Conservation (phyloP, 2,329 filamentous ascomycete species). For the Pseudohalonectria lignicola region DNA sequence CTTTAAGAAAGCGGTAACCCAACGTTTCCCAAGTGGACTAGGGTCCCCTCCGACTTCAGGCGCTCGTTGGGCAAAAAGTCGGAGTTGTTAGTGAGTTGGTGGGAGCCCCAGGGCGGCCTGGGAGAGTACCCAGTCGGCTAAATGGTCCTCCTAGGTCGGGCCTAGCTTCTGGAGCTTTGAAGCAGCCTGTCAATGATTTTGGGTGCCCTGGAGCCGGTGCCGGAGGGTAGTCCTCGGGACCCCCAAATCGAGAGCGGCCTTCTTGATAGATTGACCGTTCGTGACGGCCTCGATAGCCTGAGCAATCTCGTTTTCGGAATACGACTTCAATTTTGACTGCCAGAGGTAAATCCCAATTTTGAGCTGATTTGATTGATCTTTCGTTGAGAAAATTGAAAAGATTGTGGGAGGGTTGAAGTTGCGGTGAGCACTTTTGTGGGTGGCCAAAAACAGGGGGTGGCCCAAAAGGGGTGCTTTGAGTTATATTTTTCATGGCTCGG, state of each 20-base stretch:
- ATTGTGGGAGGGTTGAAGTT: neutral
- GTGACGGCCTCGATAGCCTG: neutral
- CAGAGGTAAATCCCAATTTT: neutral
- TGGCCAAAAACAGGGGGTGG: too few relatives aligned
- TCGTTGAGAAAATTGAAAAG: neutral
- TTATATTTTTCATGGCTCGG: too few relatives aligned
- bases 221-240: conserved; percentile 1
- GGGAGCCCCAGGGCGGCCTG: conserved; percentile 5
- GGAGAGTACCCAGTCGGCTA: conserved; percentile 4
- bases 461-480: too few relatives aligned
- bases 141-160: conserved; percentile 1
- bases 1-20: conserved; percentile 1
- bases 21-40: conserved; percentile 1
- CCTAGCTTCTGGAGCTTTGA: neutral
- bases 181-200: neutral
- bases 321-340: neutral
- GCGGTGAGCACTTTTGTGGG: neutral
- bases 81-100: conserved; percentile 4
- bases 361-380: neutral
- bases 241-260: conserved; percentile 1
- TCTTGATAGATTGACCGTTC: neutral
- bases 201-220: neutral
- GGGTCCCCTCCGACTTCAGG: conserved; percentile 1
- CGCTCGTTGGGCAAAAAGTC: conserved; percentile 3
- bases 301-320: neutral